Evolutionary conservation across 2,329 filamentous ascomycete species (phyloP).

Genomic region (Ophiosphaerella narmari): DNA sequence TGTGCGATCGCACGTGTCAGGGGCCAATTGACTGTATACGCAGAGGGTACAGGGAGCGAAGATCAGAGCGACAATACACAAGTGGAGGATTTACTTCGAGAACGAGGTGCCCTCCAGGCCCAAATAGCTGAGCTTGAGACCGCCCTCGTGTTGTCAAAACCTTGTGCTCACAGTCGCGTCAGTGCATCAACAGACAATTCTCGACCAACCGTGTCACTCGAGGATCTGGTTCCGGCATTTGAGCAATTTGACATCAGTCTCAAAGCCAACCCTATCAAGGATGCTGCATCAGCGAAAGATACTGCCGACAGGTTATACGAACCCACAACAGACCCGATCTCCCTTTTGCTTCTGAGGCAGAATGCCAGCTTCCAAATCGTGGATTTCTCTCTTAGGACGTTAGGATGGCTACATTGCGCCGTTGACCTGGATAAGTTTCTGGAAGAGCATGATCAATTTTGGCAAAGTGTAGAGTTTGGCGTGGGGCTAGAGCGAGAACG

Average conservation of each 20-base stretch:
- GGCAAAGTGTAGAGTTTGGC: conserved; percentile 8
- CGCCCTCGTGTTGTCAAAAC: conserved; percentile 13
- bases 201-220: conserved; percentile 7
- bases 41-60: conserved; percentile 1
- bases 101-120: conserved; percentile 11
- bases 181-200: conserved; percentile 9
- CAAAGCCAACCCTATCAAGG: not conserved
- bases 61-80: not conserved
- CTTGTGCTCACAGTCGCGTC: conserved; percentile 12
- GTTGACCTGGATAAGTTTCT: conserved; percentile 8
- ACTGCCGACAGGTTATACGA: conserved; percentile 12
- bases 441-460: conserved; percentile 11
- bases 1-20: conserved; percentile 15
- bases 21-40: conserved; percentile 14
- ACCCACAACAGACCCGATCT: conserved; percentile 13
- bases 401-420: conserved; percentile 16
- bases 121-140: conserved; percentile 18
- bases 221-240: conserved; percentile 14
- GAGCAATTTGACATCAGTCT: conserved; percentile 17
- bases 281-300: conserved; percentile 5
- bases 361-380: conserved; percentile 9
- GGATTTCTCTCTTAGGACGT: conserved; percentile 9
- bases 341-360: conserved; percentile 12
- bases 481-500: conserved; percentile 3
- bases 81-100: conserved; percentile 8